A percentile compares a stretch with the other conserved stretches of the same genome.
Evolutionary conservation across 1,284 basidiomycete species (phyloP).

Genomic region (Sphagnurus paluster): DNA sequence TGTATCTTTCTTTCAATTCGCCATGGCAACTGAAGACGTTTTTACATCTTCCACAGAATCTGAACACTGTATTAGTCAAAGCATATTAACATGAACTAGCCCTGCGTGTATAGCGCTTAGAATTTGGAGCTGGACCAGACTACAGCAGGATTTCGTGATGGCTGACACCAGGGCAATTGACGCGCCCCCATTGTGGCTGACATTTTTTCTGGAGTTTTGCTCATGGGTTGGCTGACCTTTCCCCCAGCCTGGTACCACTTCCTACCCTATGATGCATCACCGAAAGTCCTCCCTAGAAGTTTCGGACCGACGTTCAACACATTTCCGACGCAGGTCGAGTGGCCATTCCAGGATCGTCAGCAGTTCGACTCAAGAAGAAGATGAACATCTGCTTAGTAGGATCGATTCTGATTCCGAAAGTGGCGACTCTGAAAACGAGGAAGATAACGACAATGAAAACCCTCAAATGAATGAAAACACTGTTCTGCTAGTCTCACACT

Average conservation of each 20-base stretch:
- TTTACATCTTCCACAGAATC: slow-evolving; percentile 7
- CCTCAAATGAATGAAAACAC: slow-evolving; percentile 1
- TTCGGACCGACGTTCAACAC: slow-evolving; percentile 2
- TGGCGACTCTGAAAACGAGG: too few relatives aligned
- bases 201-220: too few relatives aligned
- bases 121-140: neutral
- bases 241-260: neutral
- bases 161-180: too few relatives aligned
- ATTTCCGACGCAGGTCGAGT: slow-evolving; percentile 19
- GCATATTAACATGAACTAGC: slow-evolving; percentile 16
- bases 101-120: neutral
- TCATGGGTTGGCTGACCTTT: slow-evolving; percentile 6
- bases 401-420: too few relatives aligned
- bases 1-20: slow-evolving; percentile 11
- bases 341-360: slow-evolving; percentile 1
- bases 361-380: neutral
- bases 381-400: neutral
- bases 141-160: too few relatives aligned
- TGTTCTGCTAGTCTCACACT: neutral
- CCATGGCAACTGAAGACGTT: too few relatives aligned
- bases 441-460: slow-evolving; percentile 4
- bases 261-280: slow-evolving; percentile 6
- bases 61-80: slow-evolving; percentile 19
- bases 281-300: slow-evolving; percentile 8
- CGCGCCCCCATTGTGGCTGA: neutral